A percentile compares a stretch with the other conserved stretches of the same genome.
Evolutionary conservation across 148 eudicot species (phyloP).

Genomic region (Fagopyrum tataricum): DNA sequence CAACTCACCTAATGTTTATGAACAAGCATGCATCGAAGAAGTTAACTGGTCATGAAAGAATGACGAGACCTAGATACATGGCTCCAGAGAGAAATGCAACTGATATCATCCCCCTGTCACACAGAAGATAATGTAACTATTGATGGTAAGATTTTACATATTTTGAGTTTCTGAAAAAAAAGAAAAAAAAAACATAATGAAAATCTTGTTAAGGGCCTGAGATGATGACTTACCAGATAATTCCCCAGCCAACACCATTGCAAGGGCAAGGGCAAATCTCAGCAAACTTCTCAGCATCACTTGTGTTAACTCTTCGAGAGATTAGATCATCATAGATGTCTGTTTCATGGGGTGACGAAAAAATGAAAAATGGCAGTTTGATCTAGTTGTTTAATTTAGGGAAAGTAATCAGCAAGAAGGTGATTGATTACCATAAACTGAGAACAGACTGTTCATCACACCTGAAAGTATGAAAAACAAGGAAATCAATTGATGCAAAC

Average conservation of each 20-base stretch:
- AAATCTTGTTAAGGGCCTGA: neutral
- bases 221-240: slow-evolving; percentile 59
- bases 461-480: slow-evolving; percentile 39
- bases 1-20: neutral
- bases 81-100: slow-evolving; percentile 74
- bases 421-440: slow-evolving; percentile 66
- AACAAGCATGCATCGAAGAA: neutral
- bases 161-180: neutral
- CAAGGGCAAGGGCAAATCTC: slow-evolving; percentile 98
- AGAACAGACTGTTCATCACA: slow-evolving; percentile 97
- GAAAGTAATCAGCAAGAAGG: neutral
- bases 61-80: slow-evolving; percentile 93
- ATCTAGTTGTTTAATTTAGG: neutral
- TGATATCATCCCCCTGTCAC: slow-evolving; percentile 85
- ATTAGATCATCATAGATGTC: slow-evolving; percentile 94
- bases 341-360: slow-evolving; percentile 22
- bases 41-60: slow-evolving; percentile 53
- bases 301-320: slow-evolving; percentile 82
- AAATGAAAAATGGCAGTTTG: neutral
- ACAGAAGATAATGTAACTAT: neutral
- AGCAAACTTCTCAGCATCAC: slow-evolving; percentile 99
- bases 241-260: slow-evolving; percentile 91
- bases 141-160: neutral
- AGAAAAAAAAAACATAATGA: neutral
- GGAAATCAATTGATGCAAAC: neutral